Evolutionary conservation across 805 yeast genomes (phyloP).

Genomic region (Alloascoidea hylecoeti): DNA sequence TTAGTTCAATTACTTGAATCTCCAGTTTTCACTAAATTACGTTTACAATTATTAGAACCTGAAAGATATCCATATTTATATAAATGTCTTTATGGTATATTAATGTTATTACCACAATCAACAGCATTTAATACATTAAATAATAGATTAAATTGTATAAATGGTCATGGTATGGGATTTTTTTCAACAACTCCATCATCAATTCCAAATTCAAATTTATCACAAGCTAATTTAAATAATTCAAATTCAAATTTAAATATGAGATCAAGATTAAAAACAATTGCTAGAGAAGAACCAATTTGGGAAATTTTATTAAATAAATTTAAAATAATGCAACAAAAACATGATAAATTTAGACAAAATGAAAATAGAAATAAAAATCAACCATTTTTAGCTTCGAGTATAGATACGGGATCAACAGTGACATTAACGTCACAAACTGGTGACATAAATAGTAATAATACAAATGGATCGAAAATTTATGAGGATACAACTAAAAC

Average conservation of each 20-base stretch:
- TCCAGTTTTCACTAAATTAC: conserved; percentile 77
- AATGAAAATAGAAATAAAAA: too few relatives aligned
- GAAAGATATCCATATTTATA: conserved; percentile 66
- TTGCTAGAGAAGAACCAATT: conserved; percentile 2
- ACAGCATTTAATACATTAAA: conserved; percentile 75
- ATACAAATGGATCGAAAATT: too few relatives aligned
- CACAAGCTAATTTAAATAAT: not conserved
- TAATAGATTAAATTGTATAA: conserved; percentile 53
- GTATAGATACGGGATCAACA: too few relatives aligned
- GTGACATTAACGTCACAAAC: too few relatives aligned
- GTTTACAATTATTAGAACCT: conserved; percentile 84
- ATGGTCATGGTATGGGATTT: not conserved
- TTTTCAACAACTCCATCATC: not conserved
- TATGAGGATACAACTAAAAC: too few relatives aligned
- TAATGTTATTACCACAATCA: conserved; percentile 92
- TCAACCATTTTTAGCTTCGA: too few relatives aligned
- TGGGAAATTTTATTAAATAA: conserved; percentile 31
- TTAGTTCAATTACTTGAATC: conserved; percentile 84
- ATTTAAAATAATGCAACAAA: conserved; percentile 32
- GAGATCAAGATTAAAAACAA: not conserved
- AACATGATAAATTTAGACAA: conserved; percentile 17
- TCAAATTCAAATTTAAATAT: not conserved
- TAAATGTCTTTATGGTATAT: conserved; percentile 79
- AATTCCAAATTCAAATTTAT: not conserved
- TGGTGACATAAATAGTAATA: too few relatives aligned